A percentile compares a stretch with the other conserved stretches of the same genome.
Evolutionary conservation across 768 basidiomycete genomes (phyloP).

Genomic region (Tremella fuciformis): DNA sequence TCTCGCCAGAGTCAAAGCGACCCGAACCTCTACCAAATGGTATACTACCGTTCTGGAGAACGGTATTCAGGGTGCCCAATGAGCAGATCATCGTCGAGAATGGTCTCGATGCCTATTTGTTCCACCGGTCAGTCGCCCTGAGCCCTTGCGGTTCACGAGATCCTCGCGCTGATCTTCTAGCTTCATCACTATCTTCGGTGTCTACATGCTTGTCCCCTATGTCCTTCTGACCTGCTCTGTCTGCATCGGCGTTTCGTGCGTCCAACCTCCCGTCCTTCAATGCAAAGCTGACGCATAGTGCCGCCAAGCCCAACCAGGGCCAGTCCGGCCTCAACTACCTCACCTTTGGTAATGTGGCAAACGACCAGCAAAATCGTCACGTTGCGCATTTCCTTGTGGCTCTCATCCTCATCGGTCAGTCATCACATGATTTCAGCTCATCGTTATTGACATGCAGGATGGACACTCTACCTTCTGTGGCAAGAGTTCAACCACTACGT

Average conservation of each 20-base stretch:
- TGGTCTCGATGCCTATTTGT: constrained; percentile 52
- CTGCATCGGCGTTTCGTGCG: constrained; percentile 48
- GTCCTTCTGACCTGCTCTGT: constrained; percentile 46
- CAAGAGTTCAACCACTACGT: constrained; percentile 50
- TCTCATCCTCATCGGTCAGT: constrained; percentile 41
- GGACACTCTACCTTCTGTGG: constrained; percentile 48
- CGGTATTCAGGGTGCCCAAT: constrained; percentile 36
- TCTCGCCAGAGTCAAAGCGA: constrained; percentile 45
- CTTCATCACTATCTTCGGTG: constrained; percentile 50
- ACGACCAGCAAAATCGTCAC: constrained; percentile 35
- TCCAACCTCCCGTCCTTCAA: constrained; percentile 1
- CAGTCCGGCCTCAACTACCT: constrained; percentile 46
- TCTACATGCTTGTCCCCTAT: constrained; percentile 51
- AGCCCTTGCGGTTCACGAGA: background rate
- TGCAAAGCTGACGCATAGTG: constrained; percentile 23
- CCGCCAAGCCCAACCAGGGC: constrained; percentile 37
- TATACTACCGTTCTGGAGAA: constrained; percentile 41
- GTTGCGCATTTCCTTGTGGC: constrained; percentile 50
- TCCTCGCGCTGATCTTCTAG: constrained; percentile 8
- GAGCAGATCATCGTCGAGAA: constrained; percentile 44
- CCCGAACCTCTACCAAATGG: constrained; percentile 36
- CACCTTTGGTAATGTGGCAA: constrained; percentile 51
- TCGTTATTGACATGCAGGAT: constrained; percentile 12
- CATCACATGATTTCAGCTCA: background rate
- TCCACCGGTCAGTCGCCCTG: constrained; percentile 19